Percentiles rank a stretch among this genome's conserved stretches.
Evolutionary conservation across 345 rosid genomes (phyloP).

Genomic region (Tarenaya hassleriana): DNA sequence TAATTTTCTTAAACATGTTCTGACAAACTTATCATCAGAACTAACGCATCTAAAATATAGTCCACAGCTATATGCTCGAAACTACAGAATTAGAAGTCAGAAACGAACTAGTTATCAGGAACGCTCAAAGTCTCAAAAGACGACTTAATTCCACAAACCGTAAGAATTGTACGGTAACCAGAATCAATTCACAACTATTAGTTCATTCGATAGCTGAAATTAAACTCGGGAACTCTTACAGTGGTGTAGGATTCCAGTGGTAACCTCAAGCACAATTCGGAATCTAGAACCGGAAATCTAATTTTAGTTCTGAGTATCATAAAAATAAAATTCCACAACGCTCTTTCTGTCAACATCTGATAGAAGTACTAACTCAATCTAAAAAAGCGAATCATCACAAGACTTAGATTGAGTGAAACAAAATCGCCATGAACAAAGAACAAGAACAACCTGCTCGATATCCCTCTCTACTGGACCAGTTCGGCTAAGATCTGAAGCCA

Average conservation of each 20-base stretch:
- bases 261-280: constrained; percentile 1
- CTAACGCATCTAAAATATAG: neutral
- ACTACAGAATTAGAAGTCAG: neutral
- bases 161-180: neutral
- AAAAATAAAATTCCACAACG: constrained; percentile 12
- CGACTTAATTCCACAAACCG: neutral
- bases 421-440: constrained; percentile 9
- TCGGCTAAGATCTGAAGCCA: constrained; percentile 94
- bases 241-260: neutral
- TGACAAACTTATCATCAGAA: neutral
- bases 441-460: constrained; percentile 70
- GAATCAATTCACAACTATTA: neutral
- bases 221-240: neutral
- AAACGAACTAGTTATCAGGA: constrained; percentile 1
- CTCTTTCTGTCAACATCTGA: constrained; percentile 1
- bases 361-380: neutral
- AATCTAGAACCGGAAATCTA: neutral
- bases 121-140: neutral
- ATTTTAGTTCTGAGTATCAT: constrained; percentile 6
- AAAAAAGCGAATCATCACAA: neutral
- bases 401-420: constrained; percentile 6
- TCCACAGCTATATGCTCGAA: neutral
- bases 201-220: neutral
- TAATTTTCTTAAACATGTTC: neutral
- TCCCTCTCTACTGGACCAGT: constrained; percentile 81